These are phyloP conservation scores for Lonicera japonica DNA, from an alignment of 129 eudicot genomes.

Conservation along the genomic window DNA sequence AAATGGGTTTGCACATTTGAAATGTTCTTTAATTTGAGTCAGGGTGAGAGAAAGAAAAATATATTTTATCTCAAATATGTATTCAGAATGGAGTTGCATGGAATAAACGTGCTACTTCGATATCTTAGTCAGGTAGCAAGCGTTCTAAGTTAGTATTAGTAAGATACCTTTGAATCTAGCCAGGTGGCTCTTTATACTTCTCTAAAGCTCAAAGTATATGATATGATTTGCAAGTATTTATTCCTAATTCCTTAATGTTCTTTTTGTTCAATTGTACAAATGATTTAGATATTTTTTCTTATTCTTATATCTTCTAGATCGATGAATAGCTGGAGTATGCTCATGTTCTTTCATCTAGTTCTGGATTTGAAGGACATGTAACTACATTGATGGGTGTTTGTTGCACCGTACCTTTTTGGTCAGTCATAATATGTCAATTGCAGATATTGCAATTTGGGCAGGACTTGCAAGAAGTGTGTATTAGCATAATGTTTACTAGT, in stretches of 20 bases:
- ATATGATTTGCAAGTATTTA: too few species aligned
- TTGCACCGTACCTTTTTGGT: constrained; percentile 60
- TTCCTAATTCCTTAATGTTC: background rate
- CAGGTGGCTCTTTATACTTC: constrained; percentile 39
- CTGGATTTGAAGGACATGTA: constrained; percentile 81
- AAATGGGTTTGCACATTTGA: too few species aligned
- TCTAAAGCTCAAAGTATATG: too few species aligned
- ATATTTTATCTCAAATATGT: constrained; percentile 5
- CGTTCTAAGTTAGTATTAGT: constrained; percentile 33
- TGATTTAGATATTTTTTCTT: background rate
- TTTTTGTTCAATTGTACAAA: background rate
- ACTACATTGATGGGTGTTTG: constrained; percentile 59
- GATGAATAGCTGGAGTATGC: constrained; percentile 78
- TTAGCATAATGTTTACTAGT: too few species aligned
- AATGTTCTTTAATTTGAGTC: too few species aligned
- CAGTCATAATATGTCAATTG: constrained; percentile 64
- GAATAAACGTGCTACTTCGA: constrained; percentile 49
- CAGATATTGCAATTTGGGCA: constrained; percentile 68
- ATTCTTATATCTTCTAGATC: constrained; percentile 32
- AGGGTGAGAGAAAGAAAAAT: too few species aligned
- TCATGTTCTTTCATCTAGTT: constrained; percentile 52
- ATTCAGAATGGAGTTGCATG: constrained; percentile 43
- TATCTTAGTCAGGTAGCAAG: constrained; percentile 45
- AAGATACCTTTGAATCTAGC: constrained; percentile 49
- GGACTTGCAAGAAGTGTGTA: constrained; percentile 56